Percentiles rank a stretch among this genome's conserved stretches.
These are phyloP conservation scores for Phoenix roebelenii DNA, from an alignment of 176 grass and related monocot genomes.

Conservation along the genomic window DNA sequence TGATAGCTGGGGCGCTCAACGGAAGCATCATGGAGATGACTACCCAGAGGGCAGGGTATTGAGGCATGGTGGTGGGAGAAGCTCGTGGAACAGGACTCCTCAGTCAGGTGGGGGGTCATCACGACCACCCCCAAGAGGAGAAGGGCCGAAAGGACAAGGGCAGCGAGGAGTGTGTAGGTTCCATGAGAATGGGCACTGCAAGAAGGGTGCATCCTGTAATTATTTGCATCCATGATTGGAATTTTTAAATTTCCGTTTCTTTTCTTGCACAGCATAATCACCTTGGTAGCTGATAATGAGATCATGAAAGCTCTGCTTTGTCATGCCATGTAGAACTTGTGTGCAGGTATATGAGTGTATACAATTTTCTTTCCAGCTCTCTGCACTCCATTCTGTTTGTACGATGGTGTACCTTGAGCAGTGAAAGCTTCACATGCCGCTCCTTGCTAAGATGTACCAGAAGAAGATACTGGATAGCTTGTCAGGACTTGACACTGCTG, in stretches of 20 bases:
- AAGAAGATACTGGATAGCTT: no score
- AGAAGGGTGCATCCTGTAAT: constrained; percentile 63
- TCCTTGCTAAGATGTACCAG: no score
- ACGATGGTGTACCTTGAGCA: no score
- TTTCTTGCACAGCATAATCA: constrained; percentile 53
- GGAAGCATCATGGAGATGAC: constrained; percentile 29
- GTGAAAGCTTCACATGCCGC: no score
- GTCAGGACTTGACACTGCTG: no score
- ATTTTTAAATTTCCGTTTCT: constrained; percentile 16
- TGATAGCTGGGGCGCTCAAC: constrained; percentile 30
- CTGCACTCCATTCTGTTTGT: no score
- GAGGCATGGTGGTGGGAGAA: constrained; percentile 23
- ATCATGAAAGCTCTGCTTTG: not conserved
- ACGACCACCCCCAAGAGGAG: constrained; percentile 36
- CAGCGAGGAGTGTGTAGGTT: constrained; percentile 66
- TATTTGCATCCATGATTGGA: constrained; percentile 52
- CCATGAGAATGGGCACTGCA: constrained; percentile 71
- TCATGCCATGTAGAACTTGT: not conserved
- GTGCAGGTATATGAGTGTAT: not conserved
- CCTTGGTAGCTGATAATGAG: constrained; percentile 25
- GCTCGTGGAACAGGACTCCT: constrained; percentile 29
- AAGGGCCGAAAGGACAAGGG: constrained; percentile 39
- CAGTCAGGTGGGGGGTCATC: constrained; percentile 37
- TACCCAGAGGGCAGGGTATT: constrained; percentile 18
- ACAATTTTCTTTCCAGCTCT: no score